phyloP scores from a whole-genome alignment of 352 stramenopile species.

The Phytophthora syringae region DNA sequence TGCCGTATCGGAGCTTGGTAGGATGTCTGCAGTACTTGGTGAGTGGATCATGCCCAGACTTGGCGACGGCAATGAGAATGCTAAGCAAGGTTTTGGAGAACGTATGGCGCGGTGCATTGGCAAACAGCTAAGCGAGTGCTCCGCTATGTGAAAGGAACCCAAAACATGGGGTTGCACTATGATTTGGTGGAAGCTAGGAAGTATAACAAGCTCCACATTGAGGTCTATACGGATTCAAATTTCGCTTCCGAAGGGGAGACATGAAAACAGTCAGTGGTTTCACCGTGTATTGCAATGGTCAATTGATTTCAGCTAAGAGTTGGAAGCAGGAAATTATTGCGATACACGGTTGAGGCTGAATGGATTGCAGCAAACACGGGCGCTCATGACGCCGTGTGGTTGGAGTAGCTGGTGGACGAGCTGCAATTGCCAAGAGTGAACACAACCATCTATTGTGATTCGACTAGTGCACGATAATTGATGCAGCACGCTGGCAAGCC shows the following conservation, averaged over 20 bases:
- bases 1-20: conserved; percentile 23
- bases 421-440: conserved; percentile 9
- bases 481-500: conserved; percentile 22
- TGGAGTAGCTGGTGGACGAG: conserved; percentile 21
- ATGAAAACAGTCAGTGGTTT: conserved; percentile 17
- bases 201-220: conserved; percentile 16
- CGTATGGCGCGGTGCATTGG: conserved; percentile 1
- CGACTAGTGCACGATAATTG: conserved; percentile 15
- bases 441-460: conserved; percentile 15
- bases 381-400: conserved; percentile 3
- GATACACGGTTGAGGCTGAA: conserved; percentile 18
- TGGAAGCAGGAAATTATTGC: conserved; percentile 16
- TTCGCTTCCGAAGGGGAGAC: conserved; percentile 14
- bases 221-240: conserved; percentile 19
- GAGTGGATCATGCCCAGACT: conserved; percentile 7
- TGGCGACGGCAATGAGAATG: conserved; percentile 9
- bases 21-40: conserved; percentile 23
- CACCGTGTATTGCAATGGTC: conserved; percentile 13
- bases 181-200: conserved; percentile 25
- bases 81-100: conserved; percentile 12
- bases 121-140: conserved; percentile 6
- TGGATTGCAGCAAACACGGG: conserved; percentile 16
- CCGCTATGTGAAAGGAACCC: conserved; percentile 5
- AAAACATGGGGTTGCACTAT: conserved; percentile 15
- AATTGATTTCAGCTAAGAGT: conserved; percentile 22